A percentile compares a stretch with the other conserved stretches of the same genome.
These are phyloP conservation scores for Globisporangium spiculum DNA, from an alignment of 352 stramenopile species.

Conservation along the genomic window DNA sequence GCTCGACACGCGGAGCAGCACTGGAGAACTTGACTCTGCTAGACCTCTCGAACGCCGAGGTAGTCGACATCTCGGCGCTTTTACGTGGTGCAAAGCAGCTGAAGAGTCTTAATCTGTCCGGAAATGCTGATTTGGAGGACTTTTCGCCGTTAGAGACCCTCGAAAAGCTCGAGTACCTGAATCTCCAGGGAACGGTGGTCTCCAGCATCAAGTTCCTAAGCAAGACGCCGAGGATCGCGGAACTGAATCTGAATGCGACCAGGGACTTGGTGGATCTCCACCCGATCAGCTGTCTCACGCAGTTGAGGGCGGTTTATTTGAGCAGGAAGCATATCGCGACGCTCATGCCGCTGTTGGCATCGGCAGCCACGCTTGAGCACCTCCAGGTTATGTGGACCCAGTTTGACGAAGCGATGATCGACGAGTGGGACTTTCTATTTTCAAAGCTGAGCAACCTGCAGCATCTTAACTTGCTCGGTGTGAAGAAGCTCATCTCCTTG, in stretches of 20 bases:
- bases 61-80: background rate
- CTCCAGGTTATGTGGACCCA: background rate
- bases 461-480: background rate
- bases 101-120: background rate
- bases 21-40: background rate
- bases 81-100: background rate
- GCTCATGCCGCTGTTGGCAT: background rate
- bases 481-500: background rate
- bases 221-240: background rate
- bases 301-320: background rate
- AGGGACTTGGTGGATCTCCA: background rate
- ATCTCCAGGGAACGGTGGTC: background rate
- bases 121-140: background rate
- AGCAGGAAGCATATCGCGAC: slow-evolving; percentile 1
- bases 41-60: background rate
- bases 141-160: background rate
- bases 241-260: slow-evolving; percentile 6
- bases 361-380: background rate
- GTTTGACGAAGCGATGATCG: background rate
- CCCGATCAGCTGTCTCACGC: slow-evolving; percentile 1
- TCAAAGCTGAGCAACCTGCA: background rate
- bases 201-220: background rate
- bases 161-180: background rate
- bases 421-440: background rate
- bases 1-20: background rate